A percentile compares a stretch with the other conserved stretches of the same genome.
Conservation (phyloP, 2,329 filamentous ascomycete species). For the Phaeosphaeria sp. region DNA sequence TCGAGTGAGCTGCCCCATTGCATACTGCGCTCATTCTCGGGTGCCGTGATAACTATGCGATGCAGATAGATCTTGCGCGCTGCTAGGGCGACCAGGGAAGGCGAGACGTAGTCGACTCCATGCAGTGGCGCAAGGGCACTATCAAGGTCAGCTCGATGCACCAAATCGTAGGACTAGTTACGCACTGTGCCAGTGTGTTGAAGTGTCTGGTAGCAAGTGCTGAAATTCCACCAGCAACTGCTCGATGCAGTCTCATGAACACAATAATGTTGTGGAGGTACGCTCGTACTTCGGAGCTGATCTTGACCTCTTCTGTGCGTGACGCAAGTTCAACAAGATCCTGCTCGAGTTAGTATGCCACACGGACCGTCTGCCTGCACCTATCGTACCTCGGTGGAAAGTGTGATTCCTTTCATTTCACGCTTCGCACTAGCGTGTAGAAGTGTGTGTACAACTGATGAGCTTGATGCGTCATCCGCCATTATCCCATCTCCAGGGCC, state of each 20-base stretch:
- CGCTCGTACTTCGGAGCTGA: conserved; percentile 78
- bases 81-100: conserved; percentile 81
- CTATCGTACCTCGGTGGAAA: conserved; percentile 54
- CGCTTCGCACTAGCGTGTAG: conserved; percentile 21
- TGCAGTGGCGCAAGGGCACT: conserved; percentile 82
- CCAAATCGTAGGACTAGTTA: not conserved
- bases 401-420: conserved; percentile 35
- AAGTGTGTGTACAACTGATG: conserved; percentile 47
- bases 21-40: conserved; percentile 81
- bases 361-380: not conserved
- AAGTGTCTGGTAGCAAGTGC: conserved; percentile 82
- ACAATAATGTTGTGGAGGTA: conserved; percentile 89
- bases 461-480: conserved; percentile 41
- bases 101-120: conserved; percentile 78
- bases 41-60: conserved; percentile 72
- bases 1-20: conserved; percentile 86
- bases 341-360: conserved; percentile 18
- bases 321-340: conserved; percentile 66
- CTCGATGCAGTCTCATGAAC: conserved; percentile 87
- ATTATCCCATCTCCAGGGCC: conserved; percentile 22
- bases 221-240: conserved; percentile 78
- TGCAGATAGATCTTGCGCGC: conserved; percentile 88
- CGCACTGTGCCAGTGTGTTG: conserved; percentile 66
- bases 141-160: conserved; percentile 33
- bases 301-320: conserved; percentile 64